These are phyloP conservation scores for Sesbania bispinosa DNA, from an alignment of 306 rosid genomes.

Conservation along the genomic window DNA sequence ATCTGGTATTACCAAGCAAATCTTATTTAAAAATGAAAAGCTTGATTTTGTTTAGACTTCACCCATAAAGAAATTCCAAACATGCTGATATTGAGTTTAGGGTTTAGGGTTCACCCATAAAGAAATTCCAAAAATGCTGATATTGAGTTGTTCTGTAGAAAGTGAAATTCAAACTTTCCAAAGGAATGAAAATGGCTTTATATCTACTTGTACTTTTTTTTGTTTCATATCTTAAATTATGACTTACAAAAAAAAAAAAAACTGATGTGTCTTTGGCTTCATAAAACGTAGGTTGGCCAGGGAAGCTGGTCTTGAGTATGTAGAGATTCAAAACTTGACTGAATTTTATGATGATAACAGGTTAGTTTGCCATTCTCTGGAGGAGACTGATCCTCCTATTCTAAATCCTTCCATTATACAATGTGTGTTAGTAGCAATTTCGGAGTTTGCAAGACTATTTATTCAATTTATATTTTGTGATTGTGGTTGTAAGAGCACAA, in stretches of 20 bases:
- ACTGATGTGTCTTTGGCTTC: slow-evolving; percentile 14
- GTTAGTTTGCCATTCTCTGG: slow-evolving; percentile 37
- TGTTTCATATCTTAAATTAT: background rate
- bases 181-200: background rate
- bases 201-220: background rate
- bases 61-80: background rate
- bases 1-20: background rate
- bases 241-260: background rate
- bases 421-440: background rate
- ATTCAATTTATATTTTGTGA: slow-evolving; percentile 14
- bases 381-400: slow-evolving; percentile 6
- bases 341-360: slow-evolving; percentile 96
- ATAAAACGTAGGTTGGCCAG: slow-evolving; percentile 75
- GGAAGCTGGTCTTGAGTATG: slow-evolving; percentile 96
- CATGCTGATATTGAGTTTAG: background rate
- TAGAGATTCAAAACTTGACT: slow-evolving; percentile 89
- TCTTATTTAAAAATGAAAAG: slow-evolving; percentile 11
- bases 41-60: slow-evolving; percentile 4
- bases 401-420: slow-evolving; percentile 15
- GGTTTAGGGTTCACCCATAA: background rate
- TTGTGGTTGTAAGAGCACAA: slow-evolving; percentile 63
- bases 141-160: background rate
- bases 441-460: slow-evolving; percentile 13
- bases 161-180: background rate
- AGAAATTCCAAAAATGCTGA: slow-evolving; percentile 1